A percentile compares a stretch with the other conserved stretches of the same genome.
These are phyloP conservation scores for Didymella lethalis DNA, from an alignment of 2,329 filamentous ascomycete genomes.

Conservation along the genomic window DNA sequence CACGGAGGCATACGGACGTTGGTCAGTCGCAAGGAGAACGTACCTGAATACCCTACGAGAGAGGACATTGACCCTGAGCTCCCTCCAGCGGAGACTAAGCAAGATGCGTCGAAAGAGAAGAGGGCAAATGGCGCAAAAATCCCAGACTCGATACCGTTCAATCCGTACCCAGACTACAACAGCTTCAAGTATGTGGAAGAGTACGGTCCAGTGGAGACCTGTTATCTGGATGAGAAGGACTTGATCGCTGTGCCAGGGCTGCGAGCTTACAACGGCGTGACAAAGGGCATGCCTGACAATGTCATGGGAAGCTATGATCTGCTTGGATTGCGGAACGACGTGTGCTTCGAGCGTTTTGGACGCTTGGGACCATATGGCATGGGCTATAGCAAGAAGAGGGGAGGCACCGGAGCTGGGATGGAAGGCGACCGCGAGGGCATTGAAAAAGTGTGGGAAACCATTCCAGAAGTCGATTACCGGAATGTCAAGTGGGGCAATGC, in stretches of 20 bases:
- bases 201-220: conserved; percentile 71
- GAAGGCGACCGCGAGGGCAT: conserved; percentile 82
- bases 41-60: conserved; percentile 81
- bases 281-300: conserved; percentile 83
- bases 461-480: conserved; percentile 77
- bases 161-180: conserved; percentile 73
- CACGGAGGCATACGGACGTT: conserved; percentile 85
- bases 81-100: conserved; percentile 31
- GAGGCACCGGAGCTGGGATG: conserved; percentile 85
- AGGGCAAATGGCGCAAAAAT: conserved; percentile 39
- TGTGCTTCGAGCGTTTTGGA: conserved; percentile 94
- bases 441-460: conserved; percentile 78
- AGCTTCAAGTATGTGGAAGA: conserved; percentile 64
- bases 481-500: conserved; percentile 79
- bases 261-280: conserved; percentile 78
- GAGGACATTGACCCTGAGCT: conserved; percentile 55
- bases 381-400: conserved; percentile 80
- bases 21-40: conserved; percentile 69
- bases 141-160: conserved; percentile 58
- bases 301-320: conserved; percentile 87
- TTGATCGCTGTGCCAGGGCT: conserved; percentile 73
- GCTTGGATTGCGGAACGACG: conserved; percentile 78
- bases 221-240: conserved; percentile 76
- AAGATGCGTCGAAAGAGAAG: conserved; percentile 42
- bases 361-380: conserved; percentile 88